Evolutionary conservation across 176 grass and related monocot genomes (phyloP), one percentile per base, ranked within the genome.

Genomic region (Avena eriantha): DNA sequence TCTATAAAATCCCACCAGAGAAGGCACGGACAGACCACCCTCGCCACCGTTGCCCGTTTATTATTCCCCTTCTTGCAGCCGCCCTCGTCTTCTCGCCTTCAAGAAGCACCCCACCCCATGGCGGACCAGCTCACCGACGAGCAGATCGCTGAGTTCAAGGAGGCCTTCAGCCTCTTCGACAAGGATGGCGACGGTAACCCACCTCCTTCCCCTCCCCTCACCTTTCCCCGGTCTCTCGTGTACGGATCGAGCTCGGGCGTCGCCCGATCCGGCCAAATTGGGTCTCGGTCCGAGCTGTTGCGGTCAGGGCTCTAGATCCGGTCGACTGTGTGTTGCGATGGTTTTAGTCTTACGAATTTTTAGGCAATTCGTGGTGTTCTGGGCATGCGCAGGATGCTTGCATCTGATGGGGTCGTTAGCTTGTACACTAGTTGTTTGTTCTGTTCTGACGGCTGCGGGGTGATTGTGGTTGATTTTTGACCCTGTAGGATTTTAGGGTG

Each of bases 91-190:
- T 23, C 10, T 79, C 79, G 82, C 35, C 76, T 41, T 50, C 83
- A 43, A 47, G 74, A 68, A 74, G 21, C 51, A 17, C 39, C 43
- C 21, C 65, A 45, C 18, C 61, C 36, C 84, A 98, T 98, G 96
- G 96, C 96, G 84, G 96, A 95, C 26, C 93, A 94, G 83, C 90
- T 98, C 78, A 92, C 84, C 46, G 91, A 95, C 50, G 96, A 95
- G 63, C 96, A 98, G 93, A 98, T 98, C 89, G 73, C 91, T 4
- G 96, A 98, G 88, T 94, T 95, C 80, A 95, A 92, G 92, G 96
- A 95, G 86, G 93, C 93, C 14, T 98, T 98, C 93, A 95, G 93
- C 90, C 89, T 98, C 77, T 98, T 98, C 84, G 96, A 98, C 84
- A 98, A 98, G 92, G 93, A 98, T 21, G 96, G 91, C 80, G 92